These are phyloP conservation scores for Cladophialophora immunda DNA, from an alignment of 2,329 filamentous ascomycete genomes.

Conservation along the genomic window DNA sequence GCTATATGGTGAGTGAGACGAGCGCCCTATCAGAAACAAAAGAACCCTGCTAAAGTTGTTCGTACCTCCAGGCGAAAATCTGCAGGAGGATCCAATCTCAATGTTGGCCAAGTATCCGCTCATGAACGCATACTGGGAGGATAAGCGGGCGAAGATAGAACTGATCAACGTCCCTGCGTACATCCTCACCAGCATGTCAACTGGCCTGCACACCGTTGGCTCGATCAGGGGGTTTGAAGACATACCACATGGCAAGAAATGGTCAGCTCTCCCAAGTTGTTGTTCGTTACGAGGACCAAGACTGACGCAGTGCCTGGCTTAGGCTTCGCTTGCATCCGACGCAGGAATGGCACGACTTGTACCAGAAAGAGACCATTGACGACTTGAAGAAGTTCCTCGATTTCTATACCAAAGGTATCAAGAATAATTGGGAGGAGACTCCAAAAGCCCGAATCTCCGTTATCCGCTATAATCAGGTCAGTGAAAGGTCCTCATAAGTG, in stretches of 20 bases:
- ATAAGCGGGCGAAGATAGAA: slow-evolving; percentile 36
- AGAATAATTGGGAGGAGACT: slow-evolving; percentile 58
- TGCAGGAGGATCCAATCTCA: slow-evolving; percentile 25
- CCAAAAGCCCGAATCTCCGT: slow-evolving; percentile 50
- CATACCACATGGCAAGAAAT: slow-evolving; percentile 51
- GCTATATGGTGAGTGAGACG: slow-evolving; percentile 17
- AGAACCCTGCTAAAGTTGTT: neutral
- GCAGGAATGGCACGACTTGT: slow-evolving; percentile 60
- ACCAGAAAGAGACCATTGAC: slow-evolving; percentile 45
- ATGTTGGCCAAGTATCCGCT: slow-evolving; percentile 39
- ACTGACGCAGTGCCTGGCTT: neutral
- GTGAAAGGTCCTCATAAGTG: neutral
- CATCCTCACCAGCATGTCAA: slow-evolving; percentile 47
- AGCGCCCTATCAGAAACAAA: neutral
- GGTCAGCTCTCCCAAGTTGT: slow-evolving; percentile 40
- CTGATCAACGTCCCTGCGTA: slow-evolving; percentile 50
- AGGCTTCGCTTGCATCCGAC: slow-evolving; percentile 48
- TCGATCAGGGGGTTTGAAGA: slow-evolving; percentile 51
- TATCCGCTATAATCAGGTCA: slow-evolving; percentile 43
- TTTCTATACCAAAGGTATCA: slow-evolving; percentile 52
- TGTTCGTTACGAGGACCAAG: neutral
- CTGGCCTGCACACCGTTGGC: slow-evolving; percentile 49
- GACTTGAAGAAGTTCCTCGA: slow-evolving; percentile 58
- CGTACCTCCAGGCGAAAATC: slow-evolving; percentile 14
- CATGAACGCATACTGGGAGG: slow-evolving; percentile 43